Base-by-base conservation (phyloP, 805 yeast species). In the Zygosaccharomyces lentus region DNA sequence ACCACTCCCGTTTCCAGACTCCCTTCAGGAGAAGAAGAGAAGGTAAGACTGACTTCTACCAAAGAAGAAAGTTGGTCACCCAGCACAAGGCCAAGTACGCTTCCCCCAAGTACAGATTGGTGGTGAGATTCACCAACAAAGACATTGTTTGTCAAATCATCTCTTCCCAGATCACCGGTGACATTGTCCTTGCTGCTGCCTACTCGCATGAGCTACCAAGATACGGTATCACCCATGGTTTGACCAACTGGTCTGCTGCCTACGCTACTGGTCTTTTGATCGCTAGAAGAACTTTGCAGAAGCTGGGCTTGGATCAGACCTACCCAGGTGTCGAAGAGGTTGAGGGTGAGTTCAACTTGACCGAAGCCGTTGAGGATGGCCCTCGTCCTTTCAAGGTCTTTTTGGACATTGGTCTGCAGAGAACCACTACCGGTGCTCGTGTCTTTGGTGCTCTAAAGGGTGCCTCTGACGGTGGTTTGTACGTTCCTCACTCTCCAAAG, bases 371-470 rank as follows among this genome's bases (percentile, higher is more conserved):
- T 64, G 99, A 93, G 81, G 99, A 88, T 62, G 97, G 82, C 64
- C 99, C 98, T 79, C 85, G 98, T 76, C 99, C 99, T 73, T 93
- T 93, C 96, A 93, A 93, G 85, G 97, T 90, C 64, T 93, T 81
- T 88, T 82, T 93, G 71, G 99, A 93, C 74, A 90, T 93, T 70
- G 99, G 99, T 87, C 81, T 93, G 74, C 95, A 89, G 78, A 90
- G 99, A 85, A 89, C 99, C 78, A 93, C 99, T 79, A 90, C 98
- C 69, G 99, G 99, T 88, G 97, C 98, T 72, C 87, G 96, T 78
- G 82, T 93, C 74, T 93, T 93, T 69, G 99, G 98, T 87, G 97
- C 93, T 71, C 80, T 93, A 70, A 93, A 93, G 85, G 99, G 99
- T 86, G 99, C 99, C 70, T 91, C 98, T 58, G 99, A 93, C 74